phyloP scores from a whole-genome alignment of 2,329 filamentous ascomycete species.

The Pseudogymnoascus sp. region DNA sequence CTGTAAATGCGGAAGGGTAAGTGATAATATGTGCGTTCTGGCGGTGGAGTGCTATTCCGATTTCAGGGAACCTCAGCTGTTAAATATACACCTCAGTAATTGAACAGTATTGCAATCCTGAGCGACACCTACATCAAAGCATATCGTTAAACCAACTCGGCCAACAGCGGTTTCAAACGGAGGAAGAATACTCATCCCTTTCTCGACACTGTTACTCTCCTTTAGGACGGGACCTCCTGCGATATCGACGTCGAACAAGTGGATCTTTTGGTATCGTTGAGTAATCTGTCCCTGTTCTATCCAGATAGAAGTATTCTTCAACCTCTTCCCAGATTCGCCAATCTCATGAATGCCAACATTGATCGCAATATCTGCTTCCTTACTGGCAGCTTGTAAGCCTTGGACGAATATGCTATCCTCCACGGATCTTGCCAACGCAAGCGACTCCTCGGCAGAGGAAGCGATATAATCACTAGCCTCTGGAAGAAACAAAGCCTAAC shows the following conservation, averaged over 20 bases:
- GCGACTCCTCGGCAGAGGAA: slow-evolving; percentile 54
- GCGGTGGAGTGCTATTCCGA: slow-evolving; percentile 55
- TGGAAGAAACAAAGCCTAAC: slow-evolving; percentile 74
- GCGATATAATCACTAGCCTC: slow-evolving; percentile 85
- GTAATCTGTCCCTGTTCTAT: slow-evolving; percentile 51
- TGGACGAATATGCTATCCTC: slow-evolving; percentile 62
- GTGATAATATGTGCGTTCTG: slow-evolving; percentile 67
- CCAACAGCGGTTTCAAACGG: slow-evolving; percentile 70
- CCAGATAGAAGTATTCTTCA: slow-evolving; percentile 60
- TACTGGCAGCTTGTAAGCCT: slow-evolving; percentile 63
- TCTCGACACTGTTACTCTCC: slow-evolving; percentile 59
- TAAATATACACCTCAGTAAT: background rate
- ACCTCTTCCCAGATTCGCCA: slow-evolving; percentile 36
- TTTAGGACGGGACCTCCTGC: slow-evolving; percentile 47
- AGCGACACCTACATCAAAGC: slow-evolving; percentile 60
- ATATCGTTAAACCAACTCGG: slow-evolving; percentile 70
- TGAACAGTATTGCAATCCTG: background rate
- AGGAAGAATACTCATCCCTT: slow-evolving; percentile 51
- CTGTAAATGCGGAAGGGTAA: slow-evolving; percentile 85
- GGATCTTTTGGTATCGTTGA: slow-evolving; percentile 75
- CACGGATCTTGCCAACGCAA: slow-evolving; percentile 61
- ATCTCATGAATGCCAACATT: slow-evolving; percentile 85
- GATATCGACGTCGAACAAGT: slow-evolving; percentile 72
- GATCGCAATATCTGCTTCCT: slow-evolving; percentile 55
- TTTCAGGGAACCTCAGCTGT: slow-evolving; percentile 68